phyloP scores from a whole-genome alignment of 1,284 basidiomycete species.

The Kalmanozyma brasiliensis region DNA sequence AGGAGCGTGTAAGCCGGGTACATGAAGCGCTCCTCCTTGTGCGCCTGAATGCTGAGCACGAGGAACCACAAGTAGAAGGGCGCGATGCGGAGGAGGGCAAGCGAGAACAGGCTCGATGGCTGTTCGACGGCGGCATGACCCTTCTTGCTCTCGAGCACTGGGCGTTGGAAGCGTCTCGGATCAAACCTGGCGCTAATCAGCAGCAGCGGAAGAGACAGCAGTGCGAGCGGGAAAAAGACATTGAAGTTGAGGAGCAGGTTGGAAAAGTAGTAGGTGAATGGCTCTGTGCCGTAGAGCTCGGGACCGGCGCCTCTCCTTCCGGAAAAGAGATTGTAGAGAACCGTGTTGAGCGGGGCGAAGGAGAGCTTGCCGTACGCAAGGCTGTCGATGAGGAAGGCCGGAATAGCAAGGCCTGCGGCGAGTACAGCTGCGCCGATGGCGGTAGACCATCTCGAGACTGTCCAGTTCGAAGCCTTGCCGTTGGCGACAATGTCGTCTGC shows the following conservation, averaged over 20 bases:
- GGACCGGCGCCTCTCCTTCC: slow-evolving; percentile 77
- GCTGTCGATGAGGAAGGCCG: slow-evolving; percentile 73
- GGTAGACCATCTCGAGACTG: slow-evolving; percentile 73
- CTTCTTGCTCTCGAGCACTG: slow-evolving; percentile 70
- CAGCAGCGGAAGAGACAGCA: slow-evolving; percentile 74
- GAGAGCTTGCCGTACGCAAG: slow-evolving; percentile 83
- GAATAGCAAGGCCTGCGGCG: slow-evolving; percentile 76
- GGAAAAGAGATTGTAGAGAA: slow-evolving; percentile 89
- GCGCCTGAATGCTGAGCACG: slow-evolving; percentile 82
- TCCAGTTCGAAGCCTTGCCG: slow-evolving; percentile 16
- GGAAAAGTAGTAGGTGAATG: slow-evolving; percentile 72
- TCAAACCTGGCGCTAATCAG: slow-evolving; percentile 81
- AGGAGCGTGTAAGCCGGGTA: slow-evolving; percentile 91
- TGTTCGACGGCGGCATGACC: slow-evolving; percentile 20
- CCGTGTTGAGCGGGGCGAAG: slow-evolving; percentile 90
- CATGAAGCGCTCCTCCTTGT: slow-evolving; percentile 99
- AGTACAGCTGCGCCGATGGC: slow-evolving; percentile 74
- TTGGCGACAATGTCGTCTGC: slow-evolving; percentile 70
- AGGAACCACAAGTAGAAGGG: slow-evolving; percentile 90
- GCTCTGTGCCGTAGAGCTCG: slow-evolving; percentile 90
- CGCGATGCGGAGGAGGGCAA: slow-evolving; percentile 79
- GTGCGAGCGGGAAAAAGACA: slow-evolving; percentile 80
- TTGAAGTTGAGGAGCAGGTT: slow-evolving; percentile 90
- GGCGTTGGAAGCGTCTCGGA: slow-evolving; percentile 79
- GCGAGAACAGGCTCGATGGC: slow-evolving; percentile 47